Evolutionary conservation across 176 grass and related monocot genomes (phyloP).

Genomic region (Zea mays): DNA sequence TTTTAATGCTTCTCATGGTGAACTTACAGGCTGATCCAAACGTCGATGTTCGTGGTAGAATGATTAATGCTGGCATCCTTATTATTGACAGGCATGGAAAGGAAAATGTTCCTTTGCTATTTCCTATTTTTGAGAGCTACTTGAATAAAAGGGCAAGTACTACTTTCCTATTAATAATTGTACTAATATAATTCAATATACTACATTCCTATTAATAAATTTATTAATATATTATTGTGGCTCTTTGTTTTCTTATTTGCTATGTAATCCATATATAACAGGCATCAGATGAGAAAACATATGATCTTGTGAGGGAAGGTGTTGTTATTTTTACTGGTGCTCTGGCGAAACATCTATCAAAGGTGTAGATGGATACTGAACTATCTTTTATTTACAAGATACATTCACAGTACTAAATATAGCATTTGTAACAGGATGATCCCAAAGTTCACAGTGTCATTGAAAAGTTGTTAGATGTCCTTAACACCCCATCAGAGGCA

Average conservation of each 20-base stretch:
- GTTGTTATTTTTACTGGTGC: conserved; percentile 98
- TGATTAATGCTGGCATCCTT: conserved; percentile 95
- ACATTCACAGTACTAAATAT: conserved; percentile 30
- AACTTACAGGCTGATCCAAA: conserved; percentile 91
- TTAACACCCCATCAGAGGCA: conserved; percentile 95
- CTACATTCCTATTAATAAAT: conserved; percentile 12
- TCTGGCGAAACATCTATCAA: conserved; percentile 95
- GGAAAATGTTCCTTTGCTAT: conserved; percentile 94
- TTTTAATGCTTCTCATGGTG: conserved; percentile 27
- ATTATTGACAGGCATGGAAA: conserved; percentile 98
- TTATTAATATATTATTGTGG: conserved; percentile 18
- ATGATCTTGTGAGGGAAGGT: conserved; percentile 97
- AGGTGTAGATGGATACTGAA: conserved; percentile 51
- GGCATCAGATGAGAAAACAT: conserved; percentile 93
- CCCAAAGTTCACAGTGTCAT: conserved; percentile 98
- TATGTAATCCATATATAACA: conserved; percentile 27
- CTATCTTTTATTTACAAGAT: conserved; percentile 28
- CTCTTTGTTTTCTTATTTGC: conserved; percentile 22
- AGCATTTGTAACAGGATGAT: conserved; percentile 68
- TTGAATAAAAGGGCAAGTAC: conserved; percentile 86
- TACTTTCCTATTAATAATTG: conserved; percentile 18
- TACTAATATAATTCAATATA: conserved; percentile 4
- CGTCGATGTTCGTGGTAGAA: conserved; percentile 87
- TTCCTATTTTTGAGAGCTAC: conserved; percentile 99
- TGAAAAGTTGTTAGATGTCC: conserved; percentile 90